These are phyloP conservation scores for Trifolium fragiferum DNA, from an alignment of 306 rosid genomes.

Conservation along the genomic window DNA sequence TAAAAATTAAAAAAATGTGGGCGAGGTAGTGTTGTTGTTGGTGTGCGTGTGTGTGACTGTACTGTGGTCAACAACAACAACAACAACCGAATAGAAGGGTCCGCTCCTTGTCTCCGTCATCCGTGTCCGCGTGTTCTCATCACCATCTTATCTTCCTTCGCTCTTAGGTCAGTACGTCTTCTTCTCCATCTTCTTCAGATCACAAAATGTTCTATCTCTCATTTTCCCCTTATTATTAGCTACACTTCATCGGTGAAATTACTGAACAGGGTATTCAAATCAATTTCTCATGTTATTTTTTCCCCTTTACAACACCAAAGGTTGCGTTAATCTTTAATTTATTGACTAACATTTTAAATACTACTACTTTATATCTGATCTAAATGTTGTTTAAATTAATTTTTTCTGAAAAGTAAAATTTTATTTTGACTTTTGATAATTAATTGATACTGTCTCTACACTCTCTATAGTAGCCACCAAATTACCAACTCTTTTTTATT, in stretches of 20 bases:
- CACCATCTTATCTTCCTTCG: background rate
- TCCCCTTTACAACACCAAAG: background rate
- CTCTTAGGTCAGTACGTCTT: background rate
- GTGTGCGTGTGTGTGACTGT: background rate
- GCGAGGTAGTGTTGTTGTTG: too few species aligned
- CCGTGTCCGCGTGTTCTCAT: background rate
- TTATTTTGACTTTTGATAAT: background rate
- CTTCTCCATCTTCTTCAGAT: background rate
- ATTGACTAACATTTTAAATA: conserved; percentile 26
- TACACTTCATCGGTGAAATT: background rate
- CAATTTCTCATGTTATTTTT: background rate
- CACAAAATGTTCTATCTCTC: background rate
- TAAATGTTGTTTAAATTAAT: background rate
- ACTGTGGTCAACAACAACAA: background rate
- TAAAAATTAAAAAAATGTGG: too few species aligned
- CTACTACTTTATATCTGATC: background rate
- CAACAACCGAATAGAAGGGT: background rate
- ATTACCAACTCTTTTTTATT: too few species aligned
- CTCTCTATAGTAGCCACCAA: background rate
- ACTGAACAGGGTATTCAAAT: background rate
- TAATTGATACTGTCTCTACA: background rate
- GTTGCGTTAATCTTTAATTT: background rate
- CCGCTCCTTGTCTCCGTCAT: background rate
- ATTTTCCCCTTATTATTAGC: background rate
- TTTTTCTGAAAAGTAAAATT: background rate